Percentiles rank a stretch among this genome's conserved stretches.
Evolutionary conservation across 305 asterid species (phyloP).

Genomic region (Fraxinus nigra): DNA sequence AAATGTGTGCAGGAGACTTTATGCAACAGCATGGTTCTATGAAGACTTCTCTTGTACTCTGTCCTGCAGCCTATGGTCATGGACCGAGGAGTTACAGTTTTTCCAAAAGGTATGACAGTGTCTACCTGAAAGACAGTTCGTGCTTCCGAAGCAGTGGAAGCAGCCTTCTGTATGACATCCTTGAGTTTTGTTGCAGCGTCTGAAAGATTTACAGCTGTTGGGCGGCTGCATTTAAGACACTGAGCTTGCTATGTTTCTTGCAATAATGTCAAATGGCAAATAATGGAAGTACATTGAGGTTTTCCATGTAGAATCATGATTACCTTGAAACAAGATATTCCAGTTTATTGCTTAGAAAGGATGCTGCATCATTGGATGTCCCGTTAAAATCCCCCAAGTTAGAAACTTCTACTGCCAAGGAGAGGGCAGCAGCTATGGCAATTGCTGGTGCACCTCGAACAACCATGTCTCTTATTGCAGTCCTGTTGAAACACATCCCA

Average conservation of each 20-base stretch:
- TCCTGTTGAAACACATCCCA: conserved; percentile 44
- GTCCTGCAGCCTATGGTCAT: background rate
- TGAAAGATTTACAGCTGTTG: conserved; percentile 91
- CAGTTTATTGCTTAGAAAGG: conserved; percentile 57
- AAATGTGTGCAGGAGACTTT: background rate
- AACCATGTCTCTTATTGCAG: conserved; percentile 88
- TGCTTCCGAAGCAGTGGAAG: conserved; percentile 52
- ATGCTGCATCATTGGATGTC: conserved; percentile 59
- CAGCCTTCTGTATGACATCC: conserved; percentile 49
- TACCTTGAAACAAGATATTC: conserved; percentile 91
- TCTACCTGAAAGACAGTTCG: conserved; percentile 61
- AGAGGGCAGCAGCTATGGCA: conserved; percentile 92
- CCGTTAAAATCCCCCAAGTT: conserved; percentile 49
- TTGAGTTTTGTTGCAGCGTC: conserved; percentile 84
- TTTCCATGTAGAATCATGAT: background rate
- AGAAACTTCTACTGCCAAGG: conserved; percentile 83
- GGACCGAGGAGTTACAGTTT: background rate
- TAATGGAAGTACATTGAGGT: background rate
- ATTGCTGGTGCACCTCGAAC: conserved; percentile 99
- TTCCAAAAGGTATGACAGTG: conserved; percentile 8
- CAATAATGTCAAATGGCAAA: background rate
- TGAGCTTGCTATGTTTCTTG: conserved; percentile 12
- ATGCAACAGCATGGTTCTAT: background rate
- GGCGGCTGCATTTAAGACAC: conserved; percentile 55
- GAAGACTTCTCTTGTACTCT: background rate